These are phyloP conservation scores for Linnemannia schmuckeri DNA, from an alignment of 192 early-diverging fungal species.

Conservation along the genomic window DNA sequence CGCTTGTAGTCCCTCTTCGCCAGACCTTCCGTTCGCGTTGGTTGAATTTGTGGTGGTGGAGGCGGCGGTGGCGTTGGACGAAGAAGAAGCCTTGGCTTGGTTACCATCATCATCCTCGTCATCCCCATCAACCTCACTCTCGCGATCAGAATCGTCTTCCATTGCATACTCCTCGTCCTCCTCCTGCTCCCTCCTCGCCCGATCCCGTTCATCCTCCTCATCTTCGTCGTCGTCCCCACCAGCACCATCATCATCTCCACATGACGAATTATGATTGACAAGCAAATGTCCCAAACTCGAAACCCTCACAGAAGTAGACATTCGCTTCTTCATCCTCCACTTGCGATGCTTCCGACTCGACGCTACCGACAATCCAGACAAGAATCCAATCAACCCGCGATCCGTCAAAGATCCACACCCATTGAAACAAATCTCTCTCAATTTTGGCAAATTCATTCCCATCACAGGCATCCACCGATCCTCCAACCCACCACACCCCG, in stretches of 20 bases:
- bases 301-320: constrained; percentile 31
- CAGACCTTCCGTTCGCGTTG: background rate
- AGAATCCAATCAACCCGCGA: constrained; percentile 37
- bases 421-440: constrained; percentile 60
- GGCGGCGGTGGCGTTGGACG: background rate
- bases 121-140: constrained; percentile 23
- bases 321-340: constrained; percentile 24
- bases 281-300: constrained; percentile 38
- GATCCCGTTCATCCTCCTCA: background rate
- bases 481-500: constrained; percentile 61
- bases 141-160: constrained; percentile 22
- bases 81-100: background rate
- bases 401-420: constrained; percentile 58
- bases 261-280: constrained; percentile 30
- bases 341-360: constrained; percentile 31
- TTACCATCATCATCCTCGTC: constrained; percentile 18
- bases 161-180: constrained; percentile 19
- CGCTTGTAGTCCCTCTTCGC: constrained; percentile 33
- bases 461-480: constrained; percentile 54
- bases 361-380: constrained; percentile 24
- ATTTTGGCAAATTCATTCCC: constrained; percentile 53
- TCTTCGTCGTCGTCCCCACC: constrained; percentile 12
- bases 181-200: constrained; percentile 2
- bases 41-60: background rate
- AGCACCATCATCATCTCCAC: constrained; percentile 16